Percentiles rank a stretch among this genome's conserved stretches.
These are phyloP conservation scores for Helianthus annuus DNA, from an alignment of 129 eudicot species.

Conservation along the genomic window HanXRQr2.0-SUNRISE NC_035442.2:174328829-174329328, in stretches of 20 bases:
- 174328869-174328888: too few relatives aligned
- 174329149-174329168: not conserved
- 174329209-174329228: not conserved
- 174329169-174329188: not conserved
- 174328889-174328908: not conserved
- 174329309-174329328: not conserved
- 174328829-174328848: too few relatives aligned
- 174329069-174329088: not conserved
- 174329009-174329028: constrained; percentile 1
- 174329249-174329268: not conserved
- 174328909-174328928: not conserved
- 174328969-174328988: not conserved
- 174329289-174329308: not conserved
- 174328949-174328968: not conserved
- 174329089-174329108: not conserved
- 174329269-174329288: not conserved
- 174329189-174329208: constrained; percentile 1
- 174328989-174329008: not conserved
- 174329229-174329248: not conserved
- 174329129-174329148: not conserved
- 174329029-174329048: not conserved
- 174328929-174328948: not conserved
- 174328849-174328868: too few relatives aligned
- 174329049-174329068: not conserved
- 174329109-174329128: not conserved